Conservation (phyloP, 345 rosid species). For the Melaleuca quinquenervia region DNA sequence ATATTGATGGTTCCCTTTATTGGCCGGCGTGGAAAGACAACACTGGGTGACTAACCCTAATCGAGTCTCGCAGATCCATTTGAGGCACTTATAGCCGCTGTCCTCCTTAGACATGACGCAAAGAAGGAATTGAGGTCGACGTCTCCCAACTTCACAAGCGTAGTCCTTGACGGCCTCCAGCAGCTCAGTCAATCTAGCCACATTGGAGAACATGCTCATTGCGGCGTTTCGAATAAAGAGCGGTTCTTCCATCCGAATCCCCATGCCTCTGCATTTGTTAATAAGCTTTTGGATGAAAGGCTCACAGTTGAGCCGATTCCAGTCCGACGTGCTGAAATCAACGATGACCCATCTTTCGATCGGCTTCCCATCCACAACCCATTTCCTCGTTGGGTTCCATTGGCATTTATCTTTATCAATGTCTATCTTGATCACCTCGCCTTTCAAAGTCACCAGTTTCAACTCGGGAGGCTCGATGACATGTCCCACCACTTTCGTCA, state of each 20-base stretch:
- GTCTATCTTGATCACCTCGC: conserved; percentile 11
- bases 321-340: conserved; percentile 43
- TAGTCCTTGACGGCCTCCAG: conserved; percentile 21
- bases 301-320: neutral
- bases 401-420: conserved; percentile 57
- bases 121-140: conserved; percentile 43
- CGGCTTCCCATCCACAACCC: conserved; percentile 49
- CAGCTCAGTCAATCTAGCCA: conserved; percentile 19
- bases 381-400: conserved; percentile 56
- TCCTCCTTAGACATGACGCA: conserved; percentile 60
- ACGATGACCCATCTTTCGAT: conserved; percentile 65
- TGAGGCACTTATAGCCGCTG: conserved; percentile 64
- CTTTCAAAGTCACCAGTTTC: conserved; percentile 29
- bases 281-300: conserved; percentile 33
- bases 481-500: conserved; percentile 61
- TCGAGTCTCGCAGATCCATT: conserved; percentile 78
- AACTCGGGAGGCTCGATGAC: conserved; percentile 68
- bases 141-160: conserved; percentile 12
- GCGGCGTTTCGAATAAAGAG: conserved; percentile 5
- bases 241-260: conserved; percentile 46
- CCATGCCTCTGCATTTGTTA: conserved; percentile 32
- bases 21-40: conserved; percentile 37
- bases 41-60: conserved; percentile 85
- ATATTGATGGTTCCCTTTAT: conserved; percentile 46
- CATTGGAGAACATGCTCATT: conserved; percentile 35